A percentile compares a stretch with the other conserved stretches of the same genome.
Conservation (phyloP, 2,329 filamentous ascomycete species). For the Aspergillus chevalieri region DNA sequence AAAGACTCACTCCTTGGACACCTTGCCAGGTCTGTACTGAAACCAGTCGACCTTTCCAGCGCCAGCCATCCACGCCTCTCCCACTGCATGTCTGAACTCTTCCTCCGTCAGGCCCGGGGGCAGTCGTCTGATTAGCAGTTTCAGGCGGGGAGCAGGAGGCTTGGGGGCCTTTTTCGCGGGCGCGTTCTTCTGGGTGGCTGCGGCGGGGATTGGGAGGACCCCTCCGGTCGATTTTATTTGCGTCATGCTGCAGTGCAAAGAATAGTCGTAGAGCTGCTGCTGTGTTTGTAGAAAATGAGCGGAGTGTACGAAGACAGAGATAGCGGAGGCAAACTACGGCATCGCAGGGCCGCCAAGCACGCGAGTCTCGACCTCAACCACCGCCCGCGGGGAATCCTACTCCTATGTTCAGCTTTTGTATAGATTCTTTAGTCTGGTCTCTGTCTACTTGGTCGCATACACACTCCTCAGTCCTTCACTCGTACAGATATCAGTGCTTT, state of each 20-base stretch:
- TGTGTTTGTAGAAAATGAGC: neutral
- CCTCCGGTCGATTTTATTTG: slow-evolving; percentile 44
- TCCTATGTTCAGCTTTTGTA: neutral
- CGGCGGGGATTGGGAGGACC: slow-evolving; percentile 46
- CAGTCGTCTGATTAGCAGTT: slow-evolving; percentile 76
- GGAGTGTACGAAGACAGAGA: neutral
- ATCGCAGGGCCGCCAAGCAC: slow-evolving; percentile 10
- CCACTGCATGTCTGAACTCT: slow-evolving; percentile 68
- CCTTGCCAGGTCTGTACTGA: slow-evolving; percentile 65
- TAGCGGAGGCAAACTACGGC: slow-evolving; percentile 6
- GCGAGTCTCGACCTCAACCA: slow-evolving; percentile 2
- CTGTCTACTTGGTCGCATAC: neutral
- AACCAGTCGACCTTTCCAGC: slow-evolving; percentile 81
- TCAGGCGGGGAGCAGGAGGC: slow-evolving; percentile 59
- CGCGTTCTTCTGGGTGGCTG: slow-evolving; percentile 41
- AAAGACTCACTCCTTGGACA: slow-evolving; percentile 69
- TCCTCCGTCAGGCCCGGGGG: slow-evolving; percentile 75
- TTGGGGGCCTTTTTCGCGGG: slow-evolving; percentile 43
- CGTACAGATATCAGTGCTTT: neutral
- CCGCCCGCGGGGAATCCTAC: neutral
- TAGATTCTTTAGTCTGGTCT: neutral
- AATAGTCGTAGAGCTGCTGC: neutral
- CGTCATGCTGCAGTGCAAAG: slow-evolving; percentile 16
- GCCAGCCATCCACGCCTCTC: slow-evolving; percentile 74
- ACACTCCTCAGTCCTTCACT: neutral